Evolutionary conservation across 2,329 filamentous ascomycete species (phyloP).

Genomic region (Hawksworthiomyces lignivorus): DNA sequence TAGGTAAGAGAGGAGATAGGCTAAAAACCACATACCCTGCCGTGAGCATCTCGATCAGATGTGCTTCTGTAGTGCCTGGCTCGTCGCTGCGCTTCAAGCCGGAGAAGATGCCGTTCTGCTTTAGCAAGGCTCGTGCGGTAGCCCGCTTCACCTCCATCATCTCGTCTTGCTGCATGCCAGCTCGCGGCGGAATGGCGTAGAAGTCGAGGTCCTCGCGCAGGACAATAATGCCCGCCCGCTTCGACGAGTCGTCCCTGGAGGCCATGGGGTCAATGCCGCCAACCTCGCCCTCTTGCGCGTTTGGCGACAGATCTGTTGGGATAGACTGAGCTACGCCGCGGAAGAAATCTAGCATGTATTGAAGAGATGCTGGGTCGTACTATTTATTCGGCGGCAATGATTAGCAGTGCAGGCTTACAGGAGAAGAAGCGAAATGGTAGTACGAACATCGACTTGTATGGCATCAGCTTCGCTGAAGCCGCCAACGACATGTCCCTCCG

Average conservation of each 20-base stretch:
- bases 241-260: constrained; percentile 70
- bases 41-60: constrained; percentile 98
- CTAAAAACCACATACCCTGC: constrained; percentile 63
- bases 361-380: constrained; percentile 93
- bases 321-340: constrained; percentile 95
- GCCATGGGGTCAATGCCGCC: constrained; percentile 64
- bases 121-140: constrained; percentile 75
- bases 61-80: constrained; percentile 91
- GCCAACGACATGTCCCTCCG: constrained; percentile 92
- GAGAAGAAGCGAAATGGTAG: not conserved
- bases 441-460: constrained; percentile 83
- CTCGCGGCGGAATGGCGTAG: constrained; percentile 82
- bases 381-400: constrained; percentile 42
- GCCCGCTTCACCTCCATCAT: constrained; percentile 97
- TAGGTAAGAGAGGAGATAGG: not conserved
- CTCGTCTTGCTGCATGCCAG: constrained; percentile 76
- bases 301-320: constrained; percentile 63
- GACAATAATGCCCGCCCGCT: constrained; percentile 94
- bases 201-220: constrained; percentile 94
- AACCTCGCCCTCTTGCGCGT: constrained; percentile 53
- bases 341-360: constrained; percentile 99
- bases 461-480: constrained; percentile 88
- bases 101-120: constrained; percentile 92
- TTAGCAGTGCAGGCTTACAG: not conserved
- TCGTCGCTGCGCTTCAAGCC: constrained; percentile 93